Evolutionary conservation across 1,284 basidiomycete species (phyloP).

Genomic region (Cystobasidiaceae sp.): DNA sequence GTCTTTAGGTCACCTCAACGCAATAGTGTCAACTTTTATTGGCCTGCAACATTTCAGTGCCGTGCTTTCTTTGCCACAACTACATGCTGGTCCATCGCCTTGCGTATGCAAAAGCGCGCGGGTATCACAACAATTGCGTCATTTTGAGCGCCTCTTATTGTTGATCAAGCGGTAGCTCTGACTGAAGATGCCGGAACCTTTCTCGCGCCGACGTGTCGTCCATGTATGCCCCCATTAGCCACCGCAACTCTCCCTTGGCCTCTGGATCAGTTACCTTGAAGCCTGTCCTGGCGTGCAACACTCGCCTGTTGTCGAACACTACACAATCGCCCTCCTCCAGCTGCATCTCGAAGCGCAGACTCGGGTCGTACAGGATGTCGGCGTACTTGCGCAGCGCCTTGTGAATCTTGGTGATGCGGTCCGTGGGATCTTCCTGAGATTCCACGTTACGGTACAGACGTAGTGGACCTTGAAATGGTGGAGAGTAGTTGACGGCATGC

Average conservation of each 20-base stretch:
- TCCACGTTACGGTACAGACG: slow-evolving; percentile 39
- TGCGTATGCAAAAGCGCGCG: not conserved
- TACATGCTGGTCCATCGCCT: not conserved
- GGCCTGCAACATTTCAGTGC: too few relatives aligned
- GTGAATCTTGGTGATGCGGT: slow-evolving; percentile 54
- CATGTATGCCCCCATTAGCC: slow-evolving; percentile 26
- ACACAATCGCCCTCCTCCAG: slow-evolving; percentile 80
- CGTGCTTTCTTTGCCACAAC: too few relatives aligned
- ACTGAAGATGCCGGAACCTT: slow-evolving; percentile 9
- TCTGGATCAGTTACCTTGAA: slow-evolving; percentile 56
- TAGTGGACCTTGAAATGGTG: slow-evolving; percentile 83
- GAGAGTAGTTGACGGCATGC: slow-evolving; percentile 79
- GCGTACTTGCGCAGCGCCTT: slow-evolving; percentile 63
- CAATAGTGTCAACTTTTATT: too few relatives aligned
- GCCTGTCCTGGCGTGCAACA: slow-evolving; percentile 78
- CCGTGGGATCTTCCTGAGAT: slow-evolving; percentile 52
- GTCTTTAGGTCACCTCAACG: too few relatives aligned
- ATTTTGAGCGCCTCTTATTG: not conserved
- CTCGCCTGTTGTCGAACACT: slow-evolving; percentile 87
- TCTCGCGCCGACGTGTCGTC: slow-evolving; percentile 12
- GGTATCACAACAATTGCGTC: not conserved
- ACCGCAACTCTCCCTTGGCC: slow-evolving; percentile 22
- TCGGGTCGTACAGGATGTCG: slow-evolving; percentile 56
- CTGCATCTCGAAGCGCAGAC: slow-evolving; percentile 60
- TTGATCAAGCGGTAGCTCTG: not conserved